These are phyloP conservation scores for Fistulinella prunicolor DNA, from an alignment of 768 basidiomycete species.

Conservation along the genomic window DNA sequence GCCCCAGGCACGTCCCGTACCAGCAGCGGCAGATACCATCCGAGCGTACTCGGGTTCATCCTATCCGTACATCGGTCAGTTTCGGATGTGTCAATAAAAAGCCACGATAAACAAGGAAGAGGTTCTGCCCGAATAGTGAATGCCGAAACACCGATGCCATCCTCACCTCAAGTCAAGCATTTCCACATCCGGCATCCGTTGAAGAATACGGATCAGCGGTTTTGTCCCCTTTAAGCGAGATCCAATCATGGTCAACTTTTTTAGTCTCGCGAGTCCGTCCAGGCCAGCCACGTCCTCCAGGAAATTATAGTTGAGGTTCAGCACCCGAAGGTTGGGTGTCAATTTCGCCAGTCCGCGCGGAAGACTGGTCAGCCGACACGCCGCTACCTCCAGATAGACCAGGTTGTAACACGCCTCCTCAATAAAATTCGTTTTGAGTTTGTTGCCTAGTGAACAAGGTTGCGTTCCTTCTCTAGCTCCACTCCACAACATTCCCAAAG, in stretches of 20 bases:
- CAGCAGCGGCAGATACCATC: constrained; percentile 91
- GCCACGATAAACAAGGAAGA: neutral
- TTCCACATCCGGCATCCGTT: constrained; percentile 75
- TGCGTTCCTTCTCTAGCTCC: constrained; percentile 18
- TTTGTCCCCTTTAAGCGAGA: constrained; percentile 74
- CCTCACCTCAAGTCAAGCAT: constrained; percentile 88
- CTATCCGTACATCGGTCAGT: constrained; percentile 36
- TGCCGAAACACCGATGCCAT: constrained; percentile 12
- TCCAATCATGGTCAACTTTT: constrained; percentile 86
- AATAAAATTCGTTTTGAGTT: constrained; percentile 57
- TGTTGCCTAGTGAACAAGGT: constrained; percentile 58
- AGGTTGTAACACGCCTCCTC: constrained; percentile 83
- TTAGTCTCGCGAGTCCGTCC: constrained; percentile 68
- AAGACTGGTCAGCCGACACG: constrained; percentile 72
- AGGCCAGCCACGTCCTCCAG: constrained; percentile 69
- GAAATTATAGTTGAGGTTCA: constrained; percentile 98
- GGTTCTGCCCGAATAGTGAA: constrained; percentile 1
- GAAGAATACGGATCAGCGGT: constrained; percentile 67
- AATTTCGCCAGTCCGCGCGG: constrained; percentile 64
- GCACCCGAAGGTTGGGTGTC: constrained; percentile 80
- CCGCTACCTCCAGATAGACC: constrained; percentile 88
- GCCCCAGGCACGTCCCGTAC: constrained; percentile 66
- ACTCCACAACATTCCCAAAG: constrained; percentile 15
- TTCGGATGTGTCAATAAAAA: constrained; percentile 20
- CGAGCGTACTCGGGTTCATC: constrained; percentile 97